Conservation (phyloP, 805 yeast species). For the Brettanomyces nanus region DNA sequence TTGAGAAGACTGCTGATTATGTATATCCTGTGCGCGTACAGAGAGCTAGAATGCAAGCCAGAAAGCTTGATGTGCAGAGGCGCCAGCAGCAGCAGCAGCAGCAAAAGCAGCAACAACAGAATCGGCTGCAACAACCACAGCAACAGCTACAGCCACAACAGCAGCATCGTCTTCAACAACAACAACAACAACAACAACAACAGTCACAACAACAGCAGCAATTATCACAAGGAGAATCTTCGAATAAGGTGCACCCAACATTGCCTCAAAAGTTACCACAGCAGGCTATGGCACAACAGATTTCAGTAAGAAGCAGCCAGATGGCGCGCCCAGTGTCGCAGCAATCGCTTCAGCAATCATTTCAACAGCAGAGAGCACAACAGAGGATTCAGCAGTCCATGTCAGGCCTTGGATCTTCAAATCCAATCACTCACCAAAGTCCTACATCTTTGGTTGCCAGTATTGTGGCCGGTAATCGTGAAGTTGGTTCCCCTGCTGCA, state of each 20-base stretch:
- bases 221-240: too few species aligned
- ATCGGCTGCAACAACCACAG: slow-evolving; percentile 3
- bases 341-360: slow-evolving; percentile 1
- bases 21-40: slow-evolving; percentile 46
- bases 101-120: slow-evolving; percentile 4
- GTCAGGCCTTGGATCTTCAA: too few species aligned
- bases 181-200: slow-evolving; percentile 5
- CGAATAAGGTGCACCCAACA: slow-evolving; percentile 4
- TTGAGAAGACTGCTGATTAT: slow-evolving; percentile 65
- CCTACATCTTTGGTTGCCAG: not conserved
- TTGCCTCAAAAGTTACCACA: not conserved
- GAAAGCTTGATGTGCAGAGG: slow-evolving; percentile 10
- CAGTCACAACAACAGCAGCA: slow-evolving; percentile 4
- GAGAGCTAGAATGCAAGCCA: slow-evolving; percentile 22
- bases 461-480: too few species aligned
- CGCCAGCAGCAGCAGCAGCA: slow-evolving; percentile 10
- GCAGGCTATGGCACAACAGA: slow-evolving; percentile 1
- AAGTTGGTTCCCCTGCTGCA: not conserved
- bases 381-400: slow-evolving; percentile 1
- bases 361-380: slow-evolving; percentile 1
- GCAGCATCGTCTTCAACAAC: slow-evolving; percentile 4
- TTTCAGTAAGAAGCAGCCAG: too few species aligned
- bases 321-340: too few species aligned
- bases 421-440: not conserved
- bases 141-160: slow-evolving; percentile 6